Conservation (phyloP, 2,329 filamentous ascomycete genomes). For the Scleromitrula shiraiana region DNA sequence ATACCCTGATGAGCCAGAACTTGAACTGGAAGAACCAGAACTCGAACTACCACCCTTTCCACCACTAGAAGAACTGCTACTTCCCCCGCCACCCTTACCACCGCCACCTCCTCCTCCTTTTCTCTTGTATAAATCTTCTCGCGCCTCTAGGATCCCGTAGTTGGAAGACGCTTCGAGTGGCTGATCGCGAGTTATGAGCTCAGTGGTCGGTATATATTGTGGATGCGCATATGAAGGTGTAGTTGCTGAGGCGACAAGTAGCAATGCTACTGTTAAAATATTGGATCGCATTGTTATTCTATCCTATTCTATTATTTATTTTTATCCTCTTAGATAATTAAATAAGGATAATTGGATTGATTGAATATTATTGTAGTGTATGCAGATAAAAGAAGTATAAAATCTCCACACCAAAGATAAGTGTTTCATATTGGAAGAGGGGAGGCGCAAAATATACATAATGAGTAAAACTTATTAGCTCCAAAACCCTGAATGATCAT, state of each 20-base stretch:
- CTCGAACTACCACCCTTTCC: slow-evolving; percentile 8
- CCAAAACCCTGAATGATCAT: too few species aligned
- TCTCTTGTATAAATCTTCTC: slow-evolving; percentile 51
- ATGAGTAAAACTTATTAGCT: too few species aligned
- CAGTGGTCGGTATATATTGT: slow-evolving; percentile 13
- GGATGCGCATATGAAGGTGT: slow-evolving; percentile 19
- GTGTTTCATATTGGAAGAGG: too few species aligned
- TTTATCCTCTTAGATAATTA: too few species aligned
- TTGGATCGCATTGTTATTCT: slow-evolving; percentile 21
- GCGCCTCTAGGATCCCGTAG: too few species aligned
- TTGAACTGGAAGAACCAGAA: slow-evolving; percentile 18
- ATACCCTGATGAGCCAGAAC: slow-evolving; percentile 25
- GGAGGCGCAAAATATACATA: too few species aligned
- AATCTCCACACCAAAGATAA: too few species aligned
- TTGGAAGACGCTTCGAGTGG: background rate
- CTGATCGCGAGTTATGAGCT: slow-evolving; percentile 18
- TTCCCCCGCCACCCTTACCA: slow-evolving; percentile 45
- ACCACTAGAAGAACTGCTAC: slow-evolving; percentile 25
- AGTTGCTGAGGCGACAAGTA: slow-evolving; percentile 13
- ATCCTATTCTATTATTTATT: too few species aligned
- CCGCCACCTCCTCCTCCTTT: slow-evolving; percentile 52
- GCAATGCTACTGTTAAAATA: slow-evolving; percentile 13
- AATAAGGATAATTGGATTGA: too few species aligned
- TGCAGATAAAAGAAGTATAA: too few species aligned
- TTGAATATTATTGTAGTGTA: too few species aligned